Conservation (phyloP, 192 early-diverging fungal species). For the Chytriomyces hyalinus region DNA sequence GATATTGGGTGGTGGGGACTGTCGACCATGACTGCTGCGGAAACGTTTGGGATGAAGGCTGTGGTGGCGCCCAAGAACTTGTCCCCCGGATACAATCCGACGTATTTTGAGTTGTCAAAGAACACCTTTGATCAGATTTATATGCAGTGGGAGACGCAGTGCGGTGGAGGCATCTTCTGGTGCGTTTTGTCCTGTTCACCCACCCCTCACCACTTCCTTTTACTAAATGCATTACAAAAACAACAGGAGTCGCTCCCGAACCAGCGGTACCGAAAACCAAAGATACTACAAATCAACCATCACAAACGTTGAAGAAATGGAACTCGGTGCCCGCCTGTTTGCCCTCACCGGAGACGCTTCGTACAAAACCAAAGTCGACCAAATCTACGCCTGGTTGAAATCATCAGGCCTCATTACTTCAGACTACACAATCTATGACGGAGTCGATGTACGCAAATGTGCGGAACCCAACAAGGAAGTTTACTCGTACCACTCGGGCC, state of each 20-base stretch:
- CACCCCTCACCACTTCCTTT: neutral
- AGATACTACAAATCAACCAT: conserved; percentile 15
- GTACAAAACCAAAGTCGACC: conserved; percentile 13
- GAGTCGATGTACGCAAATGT: neutral
- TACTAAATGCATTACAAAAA: too few species aligned
- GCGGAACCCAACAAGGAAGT: neutral
- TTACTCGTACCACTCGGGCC: conserved; percentile 32
- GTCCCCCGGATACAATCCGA: neutral
- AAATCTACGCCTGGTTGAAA: conserved; percentile 26
- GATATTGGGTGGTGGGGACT: conserved; percentile 50
- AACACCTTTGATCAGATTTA: conserved; percentile 2
- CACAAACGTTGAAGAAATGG: conserved; percentile 25
- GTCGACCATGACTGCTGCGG: conserved; percentile 40
- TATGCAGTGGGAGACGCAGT: conserved; percentile 12
- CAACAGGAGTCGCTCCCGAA: neutral
- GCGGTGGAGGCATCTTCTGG: conserved; percentile 24
- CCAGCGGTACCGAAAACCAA: neutral
- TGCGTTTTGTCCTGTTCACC: neutral
- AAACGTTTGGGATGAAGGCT: conserved; percentile 50
- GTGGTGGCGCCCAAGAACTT: neutral
- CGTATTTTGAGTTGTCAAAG: neutral
- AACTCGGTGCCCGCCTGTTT: conserved; percentile 18
- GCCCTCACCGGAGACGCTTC: neutral
- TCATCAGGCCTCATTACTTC: neutral
- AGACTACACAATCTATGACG: conserved; percentile 23